Evolutionary conservation across 805 yeast genomes (phyloP), one percentile per base, ranked within the genome.

Genomic region (Kodamaea leandrae): DNA sequence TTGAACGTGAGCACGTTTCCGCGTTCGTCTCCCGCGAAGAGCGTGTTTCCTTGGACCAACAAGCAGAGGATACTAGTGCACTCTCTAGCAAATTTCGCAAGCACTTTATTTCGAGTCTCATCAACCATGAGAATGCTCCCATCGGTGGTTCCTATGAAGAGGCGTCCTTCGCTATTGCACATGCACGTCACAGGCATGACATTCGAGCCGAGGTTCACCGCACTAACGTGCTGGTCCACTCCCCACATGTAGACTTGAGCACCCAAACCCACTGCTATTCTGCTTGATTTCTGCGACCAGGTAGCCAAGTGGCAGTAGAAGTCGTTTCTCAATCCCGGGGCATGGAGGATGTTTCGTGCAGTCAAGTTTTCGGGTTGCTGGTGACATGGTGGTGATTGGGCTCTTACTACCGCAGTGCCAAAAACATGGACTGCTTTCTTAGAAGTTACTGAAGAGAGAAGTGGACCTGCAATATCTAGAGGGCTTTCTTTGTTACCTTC

Each of bases 251-350:
- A 84, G 0, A 77, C 82, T 4, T 72, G 61, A 3, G 66, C 52
- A 0, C 78, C 82, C 23, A 86, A 63, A 0, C 90, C 96, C 1
- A 87, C 87, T 0, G 82, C 82, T 0, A 86, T 63, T 17, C 64
- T 66, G 30, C 69, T 70, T 1, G 77, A 61, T 12, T 50, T 50
- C 6, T 54, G 55, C 0, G 89, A 78, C 95, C 95, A 87, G 4
- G 87, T 75, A 0, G 87, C 74, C 41, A 85, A 64, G 53, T 85
- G 85, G 1, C 86, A 74, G 59, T 87, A 88, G 54, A 81, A 87
- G 56, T 88, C 95, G 57, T 86, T 82, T 45, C 83, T 64, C 39
- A 87, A 58, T 2, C 79, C 78, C 0, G 89, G 89, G 0, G 93
- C 90, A 29, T 59, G 61, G n/a, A 61, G 43, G 13, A 55, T 37